Percentiles rank a stretch among this genome's conserved stretches.
These are phyloP conservation scores for Terana coerulea DNA, from an alignment of 768 basidiomycete genomes.

Conservation along the genomic window DNA sequence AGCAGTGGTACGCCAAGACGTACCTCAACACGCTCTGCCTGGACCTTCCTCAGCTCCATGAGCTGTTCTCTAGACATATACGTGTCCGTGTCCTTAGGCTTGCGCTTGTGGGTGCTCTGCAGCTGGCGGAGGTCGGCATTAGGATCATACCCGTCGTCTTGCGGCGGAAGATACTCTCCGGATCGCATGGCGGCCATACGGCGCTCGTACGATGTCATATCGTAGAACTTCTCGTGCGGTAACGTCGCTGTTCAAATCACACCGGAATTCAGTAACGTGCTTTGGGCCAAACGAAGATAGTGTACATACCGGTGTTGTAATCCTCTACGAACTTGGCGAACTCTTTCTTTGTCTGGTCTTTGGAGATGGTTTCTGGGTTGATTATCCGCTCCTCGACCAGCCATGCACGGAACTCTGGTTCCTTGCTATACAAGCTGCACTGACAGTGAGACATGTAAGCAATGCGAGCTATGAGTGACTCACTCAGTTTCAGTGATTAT, in stretches of 20 bases:
- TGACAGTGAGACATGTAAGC: neutral
- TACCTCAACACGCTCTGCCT: conserved; percentile 83
- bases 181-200: conserved; percentile 81
- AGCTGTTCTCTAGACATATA: conserved; percentile 79
- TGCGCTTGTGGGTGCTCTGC: conserved; percentile 65
- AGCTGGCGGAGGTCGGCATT: conserved; percentile 80
- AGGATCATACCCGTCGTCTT: conserved; percentile 77
- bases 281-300: neutral
- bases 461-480: conserved; percentile 28
- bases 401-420: conserved; percentile 88
- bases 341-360: conserved; percentile 83
- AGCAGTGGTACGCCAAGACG: conserved; percentile 15
- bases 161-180: conserved; percentile 77
- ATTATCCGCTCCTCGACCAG: conserved; percentile 88
- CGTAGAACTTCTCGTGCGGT: conserved; percentile 93
- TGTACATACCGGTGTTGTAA: conserved; percentile 73
- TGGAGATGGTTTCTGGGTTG: conserved; percentile 85
- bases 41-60: conserved; percentile 75
- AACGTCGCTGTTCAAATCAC: conserved; percentile 64
- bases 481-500: conserved; percentile 84
- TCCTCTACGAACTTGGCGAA: conserved; percentile 82
- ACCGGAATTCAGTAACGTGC: neutral
- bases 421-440: conserved; percentile 73
- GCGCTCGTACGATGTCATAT: conserved; percentile 80
- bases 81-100: conserved; percentile 60